Evolutionary conservation across 2,329 filamentous ascomycete species (phyloP).

Genomic region (Trichoderma aggressivum): DNA sequence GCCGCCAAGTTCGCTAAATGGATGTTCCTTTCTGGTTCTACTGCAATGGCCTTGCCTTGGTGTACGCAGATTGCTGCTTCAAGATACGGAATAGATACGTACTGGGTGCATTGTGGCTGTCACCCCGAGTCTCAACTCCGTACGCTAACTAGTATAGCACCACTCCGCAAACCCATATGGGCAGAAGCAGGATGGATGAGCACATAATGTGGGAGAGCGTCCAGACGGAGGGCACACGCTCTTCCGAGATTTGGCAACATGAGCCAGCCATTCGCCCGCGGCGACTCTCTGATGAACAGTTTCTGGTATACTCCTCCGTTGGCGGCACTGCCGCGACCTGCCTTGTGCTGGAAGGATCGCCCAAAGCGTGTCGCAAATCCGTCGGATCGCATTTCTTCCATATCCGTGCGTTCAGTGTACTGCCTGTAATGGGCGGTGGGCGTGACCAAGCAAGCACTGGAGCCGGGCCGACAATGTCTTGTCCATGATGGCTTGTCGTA

Average conservation of each 20-base stretch:
- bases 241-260: not conserved
- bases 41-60: not conserved
- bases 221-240: too few species aligned
- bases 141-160: conserved; percentile 13
- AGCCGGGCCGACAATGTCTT: conserved; percentile 15
- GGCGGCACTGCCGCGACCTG: not conserved
- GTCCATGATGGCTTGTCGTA: not conserved
- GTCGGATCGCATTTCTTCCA: not conserved
- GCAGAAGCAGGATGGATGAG: not conserved
- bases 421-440: not conserved
- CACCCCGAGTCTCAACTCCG: conserved; percentile 6
- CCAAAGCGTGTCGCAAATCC: not conserved
- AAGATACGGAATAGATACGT: not conserved
- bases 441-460: conserved; percentile 4
- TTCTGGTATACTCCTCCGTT: not conserved
- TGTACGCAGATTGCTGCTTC: not conserved
- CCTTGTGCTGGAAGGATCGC: conserved; percentile 1
- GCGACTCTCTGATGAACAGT: not conserved
- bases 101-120: not conserved
- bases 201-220: not conserved
- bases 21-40: not conserved
- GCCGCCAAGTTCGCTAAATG: not conserved
- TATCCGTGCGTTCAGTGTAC: not conserved
- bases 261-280: not conserved
- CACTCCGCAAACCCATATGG: conserved; percentile 7